Evolutionary conservation across 768 basidiomycete species (phyloP), one percentile per base, ranked within the genome.

Genomic region (Neoboletus subvelutipes): DNA sequence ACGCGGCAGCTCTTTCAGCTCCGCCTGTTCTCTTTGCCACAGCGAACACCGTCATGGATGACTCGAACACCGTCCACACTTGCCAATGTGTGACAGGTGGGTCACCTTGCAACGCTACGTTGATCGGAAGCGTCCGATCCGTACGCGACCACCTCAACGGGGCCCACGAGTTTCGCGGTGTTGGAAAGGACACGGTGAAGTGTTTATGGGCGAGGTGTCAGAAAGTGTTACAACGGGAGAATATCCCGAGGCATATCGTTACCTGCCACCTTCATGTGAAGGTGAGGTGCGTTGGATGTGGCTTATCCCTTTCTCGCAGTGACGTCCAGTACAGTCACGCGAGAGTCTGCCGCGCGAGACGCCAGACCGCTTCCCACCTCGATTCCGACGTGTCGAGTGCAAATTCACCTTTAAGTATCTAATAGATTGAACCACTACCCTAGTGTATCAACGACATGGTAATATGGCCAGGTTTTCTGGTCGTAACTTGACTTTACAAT

Each of bases 321-420:
- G 67, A 68, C 34, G 67, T 68, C 49, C 54, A 26, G 26, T 41
- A 39, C 2, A 56, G 46, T 24, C 67, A 68, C 31, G 49, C 43
- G 11, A 62, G 17, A 7, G 55, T 20, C 5, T 68, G 67, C 39
- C 57, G 17, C 1, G 55, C 29, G 20, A 48, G 45, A 17, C 50
- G 28, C 28, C 24, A 9, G 34, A 8, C 12, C 11, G 40, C 33
- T 33, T 41, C 15, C 28, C 5, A 1, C 13, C 11, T 31, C 22
- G 28, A 18, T 8, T 17, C 33, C 3, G 22, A 29, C n/a, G 34
- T 2, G 15, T 43, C 49, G 22, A 41, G 34, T 20, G 22, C 33
- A 20, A 13, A 41, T 24, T 22, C 24, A 2, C 18, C 3, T 39
- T 17, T 20, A 29, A 46, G 10, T 12, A 18, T n/a, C 42, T 43